These are phyloP conservation scores for Neurospora africana DNA, from an alignment of 495 filamentous ascomycete species.

Conservation along the genomic window DNA sequence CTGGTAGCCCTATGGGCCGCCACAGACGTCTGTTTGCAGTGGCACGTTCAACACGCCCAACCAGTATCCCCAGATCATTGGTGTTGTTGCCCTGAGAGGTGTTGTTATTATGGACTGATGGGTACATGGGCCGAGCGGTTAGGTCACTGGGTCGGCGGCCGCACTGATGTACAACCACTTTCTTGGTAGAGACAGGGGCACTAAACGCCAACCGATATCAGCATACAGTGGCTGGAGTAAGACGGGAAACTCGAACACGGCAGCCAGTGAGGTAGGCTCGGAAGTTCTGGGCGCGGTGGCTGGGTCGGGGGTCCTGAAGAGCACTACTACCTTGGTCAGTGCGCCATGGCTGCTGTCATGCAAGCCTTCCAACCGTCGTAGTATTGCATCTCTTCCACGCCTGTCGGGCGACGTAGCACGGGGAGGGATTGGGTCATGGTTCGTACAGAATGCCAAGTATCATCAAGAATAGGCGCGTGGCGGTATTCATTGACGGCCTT, in stretches of 20 bases:
- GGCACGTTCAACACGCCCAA: neutral
- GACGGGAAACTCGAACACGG: neutral
- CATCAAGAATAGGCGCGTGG: neutral
- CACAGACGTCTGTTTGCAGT: neutral
- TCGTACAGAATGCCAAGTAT: neutral
- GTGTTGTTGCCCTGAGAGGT: neutral
- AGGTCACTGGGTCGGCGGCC: neutral
- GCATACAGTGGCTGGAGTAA: neutral
- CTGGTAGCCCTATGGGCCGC: neutral
- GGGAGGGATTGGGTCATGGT: neutral
- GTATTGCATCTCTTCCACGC: neutral
- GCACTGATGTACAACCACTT: neutral
- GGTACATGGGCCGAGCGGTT: neutral
- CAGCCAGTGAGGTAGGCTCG: neutral
- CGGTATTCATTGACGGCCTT: neutral
- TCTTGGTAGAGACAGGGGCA: neutral
- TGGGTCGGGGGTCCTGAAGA: neutral
- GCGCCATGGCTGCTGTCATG: neutral
- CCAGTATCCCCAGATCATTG: neutral
- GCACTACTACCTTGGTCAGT: neutral
- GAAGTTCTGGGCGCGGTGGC: neutral
- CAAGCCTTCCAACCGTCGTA: neutral
- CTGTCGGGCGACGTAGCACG: neutral
- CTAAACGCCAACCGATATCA: neutral
- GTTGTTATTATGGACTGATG: neutral